These are phyloP conservation scores for Trebouxia sp. DNA, from an alignment of 139 green algal genomes.

Conservation along the genomic window DNA sequence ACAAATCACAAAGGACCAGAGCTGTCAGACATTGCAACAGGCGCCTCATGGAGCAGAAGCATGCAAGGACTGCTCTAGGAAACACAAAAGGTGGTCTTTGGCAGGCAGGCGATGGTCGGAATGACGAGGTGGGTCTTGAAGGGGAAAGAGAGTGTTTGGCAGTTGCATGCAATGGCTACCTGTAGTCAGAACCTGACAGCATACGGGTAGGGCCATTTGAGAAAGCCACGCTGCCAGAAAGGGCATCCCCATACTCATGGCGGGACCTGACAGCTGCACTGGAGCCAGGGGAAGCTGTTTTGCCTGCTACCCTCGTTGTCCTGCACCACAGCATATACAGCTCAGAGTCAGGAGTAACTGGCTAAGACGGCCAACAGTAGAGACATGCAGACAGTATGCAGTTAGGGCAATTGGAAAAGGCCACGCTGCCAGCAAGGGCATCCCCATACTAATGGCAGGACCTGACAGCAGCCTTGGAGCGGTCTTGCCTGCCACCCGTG, in stretches of 20 bases:
- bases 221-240: neutral
- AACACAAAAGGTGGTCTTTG: no score
- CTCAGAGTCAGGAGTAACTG: no score
- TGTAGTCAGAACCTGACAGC: neutral
- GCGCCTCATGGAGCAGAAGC: no score
- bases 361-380: no score
- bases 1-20: no score
- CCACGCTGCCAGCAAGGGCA: neutral
- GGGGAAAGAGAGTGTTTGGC: no score
- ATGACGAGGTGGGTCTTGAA: no score
- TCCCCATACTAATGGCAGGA: slow-evolving; percentile 1
- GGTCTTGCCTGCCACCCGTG: neutral
- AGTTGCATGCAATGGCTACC: no score
- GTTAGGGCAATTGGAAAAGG: neutral
- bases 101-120: no score
- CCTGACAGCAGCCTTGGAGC: neutral
- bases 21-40: no score
- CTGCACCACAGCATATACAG: neutral
- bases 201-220: neutral
- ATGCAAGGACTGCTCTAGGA: no score
- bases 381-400: neutral
- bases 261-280: neutral
- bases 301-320: neutral
- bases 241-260: neutral
- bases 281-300: neutral